Base-by-base conservation (phyloP, 345 rosid genomes). In the Corymbia maculata region DNA sequence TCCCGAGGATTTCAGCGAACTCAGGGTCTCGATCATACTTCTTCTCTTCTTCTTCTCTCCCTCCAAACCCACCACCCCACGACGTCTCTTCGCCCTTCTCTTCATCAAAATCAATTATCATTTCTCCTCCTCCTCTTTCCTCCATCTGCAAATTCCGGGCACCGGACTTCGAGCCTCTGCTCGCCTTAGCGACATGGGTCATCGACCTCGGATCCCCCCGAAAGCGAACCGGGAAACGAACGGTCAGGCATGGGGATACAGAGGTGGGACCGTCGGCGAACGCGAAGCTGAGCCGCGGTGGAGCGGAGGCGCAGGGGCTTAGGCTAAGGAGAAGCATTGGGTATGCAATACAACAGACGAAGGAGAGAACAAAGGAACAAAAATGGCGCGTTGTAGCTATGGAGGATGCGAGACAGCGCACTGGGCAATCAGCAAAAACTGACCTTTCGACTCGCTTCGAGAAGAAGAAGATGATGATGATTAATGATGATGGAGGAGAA, bases 21-120 rank as follows among this genome's bases (percentile, higher is more conserved):
- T 96, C 98, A 6, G 99, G 99, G 90, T 97, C 97, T 89, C 90
- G 96, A 82, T 97, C 99, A 88, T 93, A 96, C 85, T 94, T 92
- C 44, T 89, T 93, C 51, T 93, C 94, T 9, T 92, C 94, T 85
- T 90, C 92, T 51, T 90, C 92, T 44, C 92, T 91, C 61, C 95
- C 85, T 88, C 92, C 68, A 66, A 89, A 94, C 45, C 89, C 90
- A 26, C 90, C 87, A 85, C 89, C 86, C 42, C 42, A 36, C 42
- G 42, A 36, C 42, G 89, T 92, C 24, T 87, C 92, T 1, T 89
- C 90, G 22, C 36, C 85, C 24, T 82, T 92, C 15, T 7, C 61
- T 42, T 90, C 90, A 12, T 57, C 88, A 8, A 85, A 89, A 55
- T 86, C 87, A 47, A 49, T 89, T 85, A 88, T 89, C 57, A 82